phyloP scores from a whole-genome alignment of 1,139 yeast genomes.

The Lodderomyces theae region DNA sequence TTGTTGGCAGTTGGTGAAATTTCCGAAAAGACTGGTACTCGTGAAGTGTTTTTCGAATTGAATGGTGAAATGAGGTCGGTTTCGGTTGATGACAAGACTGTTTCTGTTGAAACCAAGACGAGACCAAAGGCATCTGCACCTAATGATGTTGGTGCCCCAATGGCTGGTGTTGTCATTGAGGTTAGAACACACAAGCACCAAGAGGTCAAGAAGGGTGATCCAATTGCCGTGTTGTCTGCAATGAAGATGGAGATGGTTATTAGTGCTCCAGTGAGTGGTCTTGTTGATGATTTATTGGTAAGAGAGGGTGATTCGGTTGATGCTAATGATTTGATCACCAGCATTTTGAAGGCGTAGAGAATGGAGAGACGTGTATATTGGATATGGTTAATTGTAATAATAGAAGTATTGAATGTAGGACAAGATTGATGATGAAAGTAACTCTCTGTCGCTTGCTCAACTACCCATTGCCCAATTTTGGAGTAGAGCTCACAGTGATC shows the following conservation, averaged over 20 bases:
- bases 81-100: slow-evolving; percentile 82
- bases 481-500: no score
- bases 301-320: slow-evolving; percentile 95
- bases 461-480: no score
- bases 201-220: slow-evolving; percentile 94
- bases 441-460: not conserved
- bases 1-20: slow-evolving; percentile 92
- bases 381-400: not conserved
- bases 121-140: slow-evolving; percentile 94
- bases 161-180: slow-evolving; percentile 98
- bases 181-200: slow-evolving; percentile 84
- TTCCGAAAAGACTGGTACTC: slow-evolving; percentile 77
- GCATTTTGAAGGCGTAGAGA: slow-evolving; percentile 23
- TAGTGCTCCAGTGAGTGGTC: slow-evolving; percentile 86
- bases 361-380: not conserved
- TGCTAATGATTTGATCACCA: slow-evolving; percentile 74
- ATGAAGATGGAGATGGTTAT: slow-evolving; percentile 99
- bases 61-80: slow-evolving; percentile 98
- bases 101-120: slow-evolving; percentile 77
- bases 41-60: slow-evolving; percentile 96
- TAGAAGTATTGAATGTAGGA: not conserved
- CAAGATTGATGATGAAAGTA: not conserved
- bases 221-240: slow-evolving; percentile 90
- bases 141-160: slow-evolving; percentile 96
- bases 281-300: slow-evolving; percentile 69